Evolutionary conservation across 768 basidiomycete genomes (phyloP).

Genomic region (Tulasnella sp.): DNA sequence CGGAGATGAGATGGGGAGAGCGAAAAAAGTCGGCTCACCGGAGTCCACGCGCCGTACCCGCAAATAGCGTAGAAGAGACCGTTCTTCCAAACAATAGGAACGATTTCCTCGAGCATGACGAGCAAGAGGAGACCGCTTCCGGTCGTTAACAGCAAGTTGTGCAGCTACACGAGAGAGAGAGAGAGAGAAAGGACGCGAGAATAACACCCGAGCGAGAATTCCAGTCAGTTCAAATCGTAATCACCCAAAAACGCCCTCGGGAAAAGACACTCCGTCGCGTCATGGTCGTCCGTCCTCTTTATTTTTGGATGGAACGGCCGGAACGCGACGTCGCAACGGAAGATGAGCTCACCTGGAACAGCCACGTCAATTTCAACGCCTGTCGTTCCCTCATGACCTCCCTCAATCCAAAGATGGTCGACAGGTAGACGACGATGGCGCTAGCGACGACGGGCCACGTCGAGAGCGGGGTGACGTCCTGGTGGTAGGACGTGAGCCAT

Average conservation of each 20-base stretch:
- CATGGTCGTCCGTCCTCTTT: too few relatives aligned
- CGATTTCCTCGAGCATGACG: conserved; percentile 87
- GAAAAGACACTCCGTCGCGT: too few relatives aligned
- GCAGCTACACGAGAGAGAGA: conserved; percentile 23
- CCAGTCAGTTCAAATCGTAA: not conserved
- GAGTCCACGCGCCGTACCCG: conserved; percentile 66
- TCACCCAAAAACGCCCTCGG: not conserved
- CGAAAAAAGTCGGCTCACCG: conserved; percentile 41
- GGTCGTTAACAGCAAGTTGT: conserved; percentile 78
- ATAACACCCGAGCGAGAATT: not conserved
- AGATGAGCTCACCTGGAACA: conserved; percentile 50
- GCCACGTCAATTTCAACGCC: conserved; percentile 61
- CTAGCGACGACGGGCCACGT: conserved; percentile 58
- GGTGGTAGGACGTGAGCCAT: conserved; percentile 46
- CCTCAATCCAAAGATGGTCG: conserved; percentile 74
- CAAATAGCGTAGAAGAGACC: conserved; percentile 74
- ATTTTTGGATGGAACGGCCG: too few relatives aligned
- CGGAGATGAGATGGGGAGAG: not conserved
- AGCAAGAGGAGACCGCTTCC: conserved; percentile 76
- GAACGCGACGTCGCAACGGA: too few relatives aligned
- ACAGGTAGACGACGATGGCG: conserved; percentile 70
- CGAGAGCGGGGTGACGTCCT: conserved; percentile 68
- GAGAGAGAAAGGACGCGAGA: not conserved
- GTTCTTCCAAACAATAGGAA: conserved; percentile 62
- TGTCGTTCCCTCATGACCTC: conserved; percentile 70